Evolutionary conservation across 306 rosid species (phyloP).

Genomic region (Pterocarpus macrocarpus): DNA sequence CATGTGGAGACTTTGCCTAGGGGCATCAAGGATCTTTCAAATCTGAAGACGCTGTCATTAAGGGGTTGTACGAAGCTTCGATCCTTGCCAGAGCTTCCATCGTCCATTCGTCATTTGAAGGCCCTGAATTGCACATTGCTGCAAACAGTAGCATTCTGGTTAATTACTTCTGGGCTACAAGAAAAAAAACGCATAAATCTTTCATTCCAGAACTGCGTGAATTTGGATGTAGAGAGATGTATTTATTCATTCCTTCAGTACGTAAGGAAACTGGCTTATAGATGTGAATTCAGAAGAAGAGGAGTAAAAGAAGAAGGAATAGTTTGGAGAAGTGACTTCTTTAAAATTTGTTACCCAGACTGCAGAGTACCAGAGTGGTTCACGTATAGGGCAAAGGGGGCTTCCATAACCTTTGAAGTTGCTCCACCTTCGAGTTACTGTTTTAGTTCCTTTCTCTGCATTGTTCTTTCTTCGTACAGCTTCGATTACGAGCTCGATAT

Average conservation of each 20-base stretch:
- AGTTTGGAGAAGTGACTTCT: too few relatives aligned
- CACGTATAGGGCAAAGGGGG: neutral
- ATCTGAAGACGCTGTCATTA: neutral
- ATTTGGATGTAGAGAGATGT: neutral
- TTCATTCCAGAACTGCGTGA: neutral
- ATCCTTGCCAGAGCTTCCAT: neutral
- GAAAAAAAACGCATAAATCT: neutral
- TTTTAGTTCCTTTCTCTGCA: neutral
- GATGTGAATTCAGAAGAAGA: too few relatives aligned
- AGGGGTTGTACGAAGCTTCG: neutral
- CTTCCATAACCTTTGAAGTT: neutral
- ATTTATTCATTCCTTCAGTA: too few relatives aligned
- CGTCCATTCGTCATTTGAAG: neutral
- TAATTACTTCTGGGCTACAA: neutral
- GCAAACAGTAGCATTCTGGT: too few relatives aligned
- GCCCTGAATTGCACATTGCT: neutral
- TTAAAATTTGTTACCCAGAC: too few relatives aligned
- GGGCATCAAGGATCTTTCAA: neutral
- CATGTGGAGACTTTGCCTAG: neutral
- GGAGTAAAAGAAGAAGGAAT: too few relatives aligned
- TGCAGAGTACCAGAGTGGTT: too few relatives aligned
- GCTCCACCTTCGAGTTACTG: too few relatives aligned
- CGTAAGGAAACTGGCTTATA: too few relatives aligned
- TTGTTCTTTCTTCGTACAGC: neutral
- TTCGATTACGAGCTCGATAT: neutral